Conservation (phyloP, 768 basidiomycete species). For the Neoboletus subvelutipes region DNA sequence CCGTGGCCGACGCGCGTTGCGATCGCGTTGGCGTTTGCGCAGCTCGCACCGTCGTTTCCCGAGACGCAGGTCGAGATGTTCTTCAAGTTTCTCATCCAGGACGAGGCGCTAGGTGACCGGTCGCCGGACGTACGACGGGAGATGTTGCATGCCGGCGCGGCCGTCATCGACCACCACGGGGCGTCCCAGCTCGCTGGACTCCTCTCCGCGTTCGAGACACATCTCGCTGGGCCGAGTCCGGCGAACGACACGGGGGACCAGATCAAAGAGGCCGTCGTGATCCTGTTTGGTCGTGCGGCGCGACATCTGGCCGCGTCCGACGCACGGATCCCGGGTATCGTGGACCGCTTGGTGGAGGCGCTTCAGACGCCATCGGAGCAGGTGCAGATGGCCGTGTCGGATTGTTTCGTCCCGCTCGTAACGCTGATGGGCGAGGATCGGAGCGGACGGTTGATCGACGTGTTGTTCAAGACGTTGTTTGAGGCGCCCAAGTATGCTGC, state of each 20-base stretch:
- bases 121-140: constrained; percentile 75
- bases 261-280: constrained; percentile 93
- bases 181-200: constrained; percentile 66
- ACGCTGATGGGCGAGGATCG: constrained; percentile 53
- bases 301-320: constrained; percentile 81
- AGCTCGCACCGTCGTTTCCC: constrained; percentile 65
- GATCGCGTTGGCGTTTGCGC: constrained; percentile 62
- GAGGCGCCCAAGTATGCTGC: constrained; percentile 83
- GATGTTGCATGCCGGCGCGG: constrained; percentile 84
- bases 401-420: constrained; percentile 89
- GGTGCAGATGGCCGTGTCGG: constrained; percentile 95
- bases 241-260: constrained; percentile 77
- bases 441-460: constrained; percentile 60
- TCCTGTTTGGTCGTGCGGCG: constrained; percentile 90
- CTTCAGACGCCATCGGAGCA: constrained; percentile 93
- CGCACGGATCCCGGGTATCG: constrained; percentile 72
- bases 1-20: constrained; percentile 87
- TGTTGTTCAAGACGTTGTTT: constrained; percentile 74
- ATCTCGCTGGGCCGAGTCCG: constrained; percentile 54
- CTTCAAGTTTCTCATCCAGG: constrained; percentile 84
- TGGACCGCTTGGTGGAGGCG: constrained; percentile 83
- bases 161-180: constrained; percentile 83
- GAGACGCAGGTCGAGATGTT: constrained; percentile 61
- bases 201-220: constrained; percentile 78
- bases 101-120: constrained; percentile 86